Evolutionary conservation across 305 asterid species (phyloP).

Genomic region (Solanum hybrid): DNA sequence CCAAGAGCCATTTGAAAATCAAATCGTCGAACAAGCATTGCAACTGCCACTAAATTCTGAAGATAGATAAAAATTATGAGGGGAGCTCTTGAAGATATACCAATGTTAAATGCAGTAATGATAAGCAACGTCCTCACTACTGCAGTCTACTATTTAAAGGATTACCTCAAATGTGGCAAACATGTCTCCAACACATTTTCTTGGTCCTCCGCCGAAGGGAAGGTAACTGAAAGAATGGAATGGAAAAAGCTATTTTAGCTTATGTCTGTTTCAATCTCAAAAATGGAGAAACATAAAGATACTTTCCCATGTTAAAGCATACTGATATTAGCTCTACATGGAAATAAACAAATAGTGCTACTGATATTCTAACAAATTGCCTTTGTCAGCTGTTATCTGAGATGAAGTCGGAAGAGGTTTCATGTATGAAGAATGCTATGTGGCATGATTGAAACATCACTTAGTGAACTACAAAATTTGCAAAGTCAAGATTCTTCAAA

Average conservation of each 20-base stretch:
- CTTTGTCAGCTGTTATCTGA: not conserved
- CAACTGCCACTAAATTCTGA: no score
- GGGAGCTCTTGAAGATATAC: no score
- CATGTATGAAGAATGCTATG: not conserved
- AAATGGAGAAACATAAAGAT: not conserved
- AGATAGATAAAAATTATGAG: no score
- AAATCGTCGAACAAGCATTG: no score
- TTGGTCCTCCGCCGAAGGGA: no score
- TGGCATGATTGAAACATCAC: not conserved
- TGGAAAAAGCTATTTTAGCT: not conserved
- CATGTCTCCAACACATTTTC: no score
- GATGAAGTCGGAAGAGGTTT: not conserved
- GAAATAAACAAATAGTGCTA: not conserved
- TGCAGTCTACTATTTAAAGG: no score
- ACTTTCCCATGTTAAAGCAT: not conserved
- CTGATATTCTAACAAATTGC: not conserved
- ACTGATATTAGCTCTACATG: not conserved
- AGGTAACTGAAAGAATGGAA: no score
- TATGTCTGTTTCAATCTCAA: not conserved
- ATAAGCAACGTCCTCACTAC: no score
- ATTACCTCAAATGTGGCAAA: no score
- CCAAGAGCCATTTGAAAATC: no score
- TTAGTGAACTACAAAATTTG: not conserved
- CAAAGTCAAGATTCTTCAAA: not conserved
- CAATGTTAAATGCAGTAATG: no score